Evolutionary conservation across 192 early-diverging fungal species (phyloP).

Genomic region (Podochytrium sp.): DNA sequence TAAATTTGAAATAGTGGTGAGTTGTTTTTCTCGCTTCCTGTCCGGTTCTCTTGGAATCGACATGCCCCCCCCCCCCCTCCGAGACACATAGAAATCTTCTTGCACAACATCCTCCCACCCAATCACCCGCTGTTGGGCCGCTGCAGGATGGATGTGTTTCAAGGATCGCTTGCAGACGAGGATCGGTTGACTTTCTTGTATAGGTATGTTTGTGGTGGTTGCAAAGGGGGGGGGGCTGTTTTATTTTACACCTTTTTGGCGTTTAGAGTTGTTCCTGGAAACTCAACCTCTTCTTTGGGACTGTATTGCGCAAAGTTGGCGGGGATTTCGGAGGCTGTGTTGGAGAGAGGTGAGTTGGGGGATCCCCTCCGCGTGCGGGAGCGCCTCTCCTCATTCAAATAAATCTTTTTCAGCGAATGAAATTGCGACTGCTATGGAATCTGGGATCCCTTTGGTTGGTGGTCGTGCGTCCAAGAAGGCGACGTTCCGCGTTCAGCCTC

Average conservation of each 20-base stretch:
- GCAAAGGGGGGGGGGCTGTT: background rate
- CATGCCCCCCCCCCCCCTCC: background rate
- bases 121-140: constrained; percentile 43
- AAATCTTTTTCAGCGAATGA: constrained; percentile 24
- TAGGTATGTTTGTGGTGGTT: no score
- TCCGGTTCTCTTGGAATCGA: background rate
- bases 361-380: background rate
- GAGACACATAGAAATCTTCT: constrained; percentile 50
- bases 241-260: background rate
- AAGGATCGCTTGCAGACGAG: constrained; percentile 33
- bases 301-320: constrained; percentile 54
- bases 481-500: no score
- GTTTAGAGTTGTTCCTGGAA: constrained; percentile 44
- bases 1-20: background rate
- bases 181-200: constrained; percentile 68
- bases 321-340: constrained; percentile 37
- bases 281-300: constrained; percentile 43
- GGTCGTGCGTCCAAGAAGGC: background rate
- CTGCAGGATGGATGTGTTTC: constrained; percentile 65
- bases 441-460: constrained; percentile 21
- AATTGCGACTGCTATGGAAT: constrained; percentile 20
- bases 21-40: background rate
- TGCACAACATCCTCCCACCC: constrained; percentile 48
- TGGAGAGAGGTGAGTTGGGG: constrained; percentile 39
- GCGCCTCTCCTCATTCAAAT: background rate